These are phyloP conservation scores for Penstemon newberryi DNA, from an alignment of 257 asterid species.

Conservation along the genomic window DNA sequence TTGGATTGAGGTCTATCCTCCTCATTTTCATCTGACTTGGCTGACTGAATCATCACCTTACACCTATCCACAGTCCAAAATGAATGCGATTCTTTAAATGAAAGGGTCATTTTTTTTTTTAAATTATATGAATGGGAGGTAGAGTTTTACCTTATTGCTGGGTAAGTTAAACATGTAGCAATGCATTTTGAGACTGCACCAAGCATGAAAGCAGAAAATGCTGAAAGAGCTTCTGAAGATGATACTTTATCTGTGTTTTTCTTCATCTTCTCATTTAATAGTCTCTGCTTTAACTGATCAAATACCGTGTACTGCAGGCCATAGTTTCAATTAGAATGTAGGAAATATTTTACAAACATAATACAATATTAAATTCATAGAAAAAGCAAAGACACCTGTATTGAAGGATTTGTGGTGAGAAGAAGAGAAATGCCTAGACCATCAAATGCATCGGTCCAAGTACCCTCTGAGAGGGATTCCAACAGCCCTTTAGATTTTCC, in stretches of 20 bases:
- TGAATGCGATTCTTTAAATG: no score
- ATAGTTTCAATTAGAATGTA: slow-evolving; percentile 22
- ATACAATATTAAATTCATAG: no score
- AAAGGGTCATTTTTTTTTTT: not conserved
- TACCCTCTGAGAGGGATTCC: slow-evolving; percentile 74
- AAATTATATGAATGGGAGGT: no score
- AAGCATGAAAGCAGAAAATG: slow-evolving; percentile 69
- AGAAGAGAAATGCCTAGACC: slow-evolving; percentile 88
- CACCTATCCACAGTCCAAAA: slow-evolving; percentile 46
- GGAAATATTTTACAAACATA: no score
- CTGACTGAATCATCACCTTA: slow-evolving; percentile 86
- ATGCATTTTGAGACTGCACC: slow-evolving; percentile 91
- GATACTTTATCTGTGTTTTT: slow-evolving; percentile 34
- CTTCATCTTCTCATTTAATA: slow-evolving; percentile 45
- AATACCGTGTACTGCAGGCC: slow-evolving; percentile 77
- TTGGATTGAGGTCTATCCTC: slow-evolving; percentile 30
- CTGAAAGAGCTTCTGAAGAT: slow-evolving; percentile 73
- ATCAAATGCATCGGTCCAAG: slow-evolving; percentile 82
- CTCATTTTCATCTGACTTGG: slow-evolving; percentile 55
- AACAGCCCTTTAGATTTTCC: slow-evolving; percentile 87
- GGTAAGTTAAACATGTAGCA: slow-evolving; percentile 87
- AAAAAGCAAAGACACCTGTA: slow-evolving; percentile 56
- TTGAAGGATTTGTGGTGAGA: slow-evolving; percentile 90
- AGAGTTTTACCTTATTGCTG: slow-evolving; percentile 65
- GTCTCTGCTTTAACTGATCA: slow-evolving; percentile 76